Conservation (phyloP, 108 stramenopile species). For the Nitzschia sp. region DNA sequence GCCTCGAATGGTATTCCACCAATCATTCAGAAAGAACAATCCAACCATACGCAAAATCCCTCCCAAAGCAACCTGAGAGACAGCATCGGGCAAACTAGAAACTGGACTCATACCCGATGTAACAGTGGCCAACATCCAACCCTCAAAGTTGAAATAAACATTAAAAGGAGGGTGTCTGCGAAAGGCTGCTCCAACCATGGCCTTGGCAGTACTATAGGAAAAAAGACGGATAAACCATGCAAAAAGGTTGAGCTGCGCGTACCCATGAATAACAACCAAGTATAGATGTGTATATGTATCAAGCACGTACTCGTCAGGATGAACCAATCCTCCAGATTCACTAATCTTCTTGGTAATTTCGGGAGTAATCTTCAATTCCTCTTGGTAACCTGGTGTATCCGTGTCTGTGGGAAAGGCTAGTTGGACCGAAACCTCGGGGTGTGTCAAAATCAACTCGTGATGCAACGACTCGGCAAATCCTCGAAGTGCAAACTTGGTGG, state of each 20-base stretch:
- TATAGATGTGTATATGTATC: no score
- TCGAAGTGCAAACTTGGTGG: conserved; percentile 83
- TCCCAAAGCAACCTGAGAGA: conserved; percentile 68
- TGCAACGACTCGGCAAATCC: conserved; percentile 81
- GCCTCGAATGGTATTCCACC: conserved; percentile 58
- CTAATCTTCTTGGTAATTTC: conserved; percentile 67
- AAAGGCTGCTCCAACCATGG: conserved; percentile 61
- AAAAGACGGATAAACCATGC: not conserved
- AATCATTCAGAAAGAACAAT: conserved; percentile 78
- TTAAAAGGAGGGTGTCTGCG: conserved; percentile 53
- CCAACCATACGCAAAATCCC: conserved; percentile 68
- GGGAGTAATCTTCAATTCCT: conserved; percentile 76
- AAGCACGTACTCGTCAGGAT: conserved; percentile 57
- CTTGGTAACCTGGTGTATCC: conserved; percentile 93
- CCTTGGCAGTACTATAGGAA: conserved; percentile 52
- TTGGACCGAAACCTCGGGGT: conserved; percentile 53
- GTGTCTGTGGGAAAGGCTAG: conserved; percentile 96
- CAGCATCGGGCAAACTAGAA: conserved; percentile 48
- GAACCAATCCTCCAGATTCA: conserved; percentile 60
- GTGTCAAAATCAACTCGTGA: conserved; percentile 58
- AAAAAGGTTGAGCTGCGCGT: not conserved
- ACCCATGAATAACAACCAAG: not conserved
- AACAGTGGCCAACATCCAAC: conserved; percentile 78
- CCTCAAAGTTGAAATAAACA: conserved; percentile 78
- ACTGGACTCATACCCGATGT: conserved; percentile 79